Evolutionary conservation across 495 filamentous ascomycete species (phyloP).

Genomic region (Xeromyces bisporus): DNA sequence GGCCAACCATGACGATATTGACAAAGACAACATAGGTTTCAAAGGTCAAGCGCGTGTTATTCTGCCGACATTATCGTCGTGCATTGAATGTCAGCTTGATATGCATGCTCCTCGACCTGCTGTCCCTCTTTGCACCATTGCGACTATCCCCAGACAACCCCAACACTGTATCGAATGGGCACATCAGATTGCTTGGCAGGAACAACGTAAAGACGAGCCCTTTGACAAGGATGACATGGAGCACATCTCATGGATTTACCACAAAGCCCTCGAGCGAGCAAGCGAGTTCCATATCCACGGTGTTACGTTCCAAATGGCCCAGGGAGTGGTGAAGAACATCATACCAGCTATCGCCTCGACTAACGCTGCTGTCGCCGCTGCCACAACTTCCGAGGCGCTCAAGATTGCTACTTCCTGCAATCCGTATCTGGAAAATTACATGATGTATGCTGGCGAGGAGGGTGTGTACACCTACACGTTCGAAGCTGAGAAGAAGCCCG

Average conservation of each 20-base stretch:
- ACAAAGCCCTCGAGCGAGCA: conserved; percentile 64
- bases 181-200: conserved; percentile 69
- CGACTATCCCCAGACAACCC: conserved; percentile 90
- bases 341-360: conserved; percentile 97
- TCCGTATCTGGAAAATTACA: conserved; percentile 81
- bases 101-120: conserved; percentile 91
- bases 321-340: conserved; percentile 98
- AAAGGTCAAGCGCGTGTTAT: conserved; percentile 94
- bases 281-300: conserved; percentile 81
- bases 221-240: conserved; percentile 95
- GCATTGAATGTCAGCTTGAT: conserved; percentile 96
- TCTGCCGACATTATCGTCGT: conserved; percentile 77
- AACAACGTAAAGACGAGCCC: conserved; percentile 35
- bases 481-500: conserved; percentile 73
- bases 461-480: conserved; percentile 95
- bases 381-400: conserved; percentile 90
- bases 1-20: conserved; percentile 2
- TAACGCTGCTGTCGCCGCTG: conserved; percentile 89
- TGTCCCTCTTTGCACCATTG: conserved; percentile 91
- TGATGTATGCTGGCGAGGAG: conserved; percentile 98
- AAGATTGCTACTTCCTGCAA: conserved; percentile 78
- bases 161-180: conserved; percentile 99
- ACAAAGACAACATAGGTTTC: conserved; percentile 42
- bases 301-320: conserved; percentile 90
- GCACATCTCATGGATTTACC: conserved; percentile 93